Evolutionary conservation across 805 yeast genomes (phyloP), one percentile per base, ranked within the genome.

Genomic region (Saccharomycopsis vini): DNA sequence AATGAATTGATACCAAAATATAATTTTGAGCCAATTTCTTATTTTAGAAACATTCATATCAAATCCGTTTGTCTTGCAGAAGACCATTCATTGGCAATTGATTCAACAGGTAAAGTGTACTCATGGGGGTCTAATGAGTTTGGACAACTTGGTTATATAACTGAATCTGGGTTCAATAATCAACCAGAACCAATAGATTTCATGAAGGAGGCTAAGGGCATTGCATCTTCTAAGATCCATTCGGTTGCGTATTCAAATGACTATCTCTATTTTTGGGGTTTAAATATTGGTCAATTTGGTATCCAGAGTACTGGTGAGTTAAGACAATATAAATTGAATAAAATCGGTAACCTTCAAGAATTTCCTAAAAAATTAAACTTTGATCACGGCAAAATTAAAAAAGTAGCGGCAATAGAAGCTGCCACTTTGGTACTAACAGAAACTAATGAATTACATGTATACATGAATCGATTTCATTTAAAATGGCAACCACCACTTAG

Each of bases 221-320:
- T 76, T 20, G 65, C 79, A 1, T 78, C 82, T 16, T 83, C 95
- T 3, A 76, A 71, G 38, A 68, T 80, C 10, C 94, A 85, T 56
- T 76, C 90, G 1, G 68, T 79, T 16, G 83, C 74, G 0, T 80
- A 68, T 48, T 63, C 78, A 0, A 64, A 62, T 5, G 73, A 71
- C 7, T 47, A 54, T n/a, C 50, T 81, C 1, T 73, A 63, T 47
- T 59, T 75, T 31, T 86, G 95, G 95, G 95, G 95, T 2, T 61
- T 80, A 30, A 83, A 86, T 55, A 62, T 76, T 29, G 95, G 95
- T 0, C 95, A 86, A 58, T 75, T 86, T 79, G 90, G 90, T 2
- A 13, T 35, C 10, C 28, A 35, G n/a, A 10, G 4, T 9, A 21
- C 21, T 15, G 35, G 37, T n/a, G 19, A 23, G 5, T 10, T 12